Evolutionary conservation across 1,284 basidiomycete genomes (phyloP).

Genomic region (Irpex rosettiformis): DNA sequence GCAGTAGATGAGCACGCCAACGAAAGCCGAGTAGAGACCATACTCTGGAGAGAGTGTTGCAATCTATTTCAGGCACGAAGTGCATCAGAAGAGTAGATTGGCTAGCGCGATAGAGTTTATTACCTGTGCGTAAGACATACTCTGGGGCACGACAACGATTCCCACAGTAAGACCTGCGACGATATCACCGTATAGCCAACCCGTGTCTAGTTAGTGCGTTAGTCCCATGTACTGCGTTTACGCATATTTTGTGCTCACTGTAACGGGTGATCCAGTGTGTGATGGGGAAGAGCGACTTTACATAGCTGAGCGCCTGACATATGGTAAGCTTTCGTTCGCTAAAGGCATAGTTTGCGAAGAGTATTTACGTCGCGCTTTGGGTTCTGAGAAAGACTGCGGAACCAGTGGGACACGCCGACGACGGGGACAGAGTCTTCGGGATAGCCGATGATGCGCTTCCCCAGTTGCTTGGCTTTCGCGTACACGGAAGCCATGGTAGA

Average conservation of each 20-base stretch:
- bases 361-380: conserved; percentile 47
- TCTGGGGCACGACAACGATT: conserved; percentile 87
- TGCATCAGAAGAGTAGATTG: neutral
- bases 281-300: conserved; percentile 79
- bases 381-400: conserved; percentile 35
- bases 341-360: conserved; percentile 7
- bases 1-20: conserved; percentile 82
- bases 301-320: conserved; percentile 54
- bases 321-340: conserved; percentile 9
- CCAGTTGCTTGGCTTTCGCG: conserved; percentile 43
- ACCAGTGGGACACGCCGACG: conserved; percentile 53
- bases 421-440: conserved; percentile 57
- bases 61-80: conserved; percentile 47
- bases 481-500: conserved; percentile 10
- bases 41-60: conserved; percentile 86
- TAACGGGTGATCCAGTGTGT: conserved; percentile 81
- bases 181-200: conserved; percentile 77
- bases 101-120: conserved; percentile 2
- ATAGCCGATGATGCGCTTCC: conserved; percentile 58
- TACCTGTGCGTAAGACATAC: conserved; percentile 80
- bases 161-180: conserved; percentile 91
- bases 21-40: conserved; percentile 94
- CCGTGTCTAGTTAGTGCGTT: conserved; percentile 44
- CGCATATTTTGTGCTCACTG: conserved; percentile 48
- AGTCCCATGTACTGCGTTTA: conserved; percentile 12